phyloP scores from a whole-genome alignment of 208 protist species.

The Kentomonas sorsogonicus region DNA sequence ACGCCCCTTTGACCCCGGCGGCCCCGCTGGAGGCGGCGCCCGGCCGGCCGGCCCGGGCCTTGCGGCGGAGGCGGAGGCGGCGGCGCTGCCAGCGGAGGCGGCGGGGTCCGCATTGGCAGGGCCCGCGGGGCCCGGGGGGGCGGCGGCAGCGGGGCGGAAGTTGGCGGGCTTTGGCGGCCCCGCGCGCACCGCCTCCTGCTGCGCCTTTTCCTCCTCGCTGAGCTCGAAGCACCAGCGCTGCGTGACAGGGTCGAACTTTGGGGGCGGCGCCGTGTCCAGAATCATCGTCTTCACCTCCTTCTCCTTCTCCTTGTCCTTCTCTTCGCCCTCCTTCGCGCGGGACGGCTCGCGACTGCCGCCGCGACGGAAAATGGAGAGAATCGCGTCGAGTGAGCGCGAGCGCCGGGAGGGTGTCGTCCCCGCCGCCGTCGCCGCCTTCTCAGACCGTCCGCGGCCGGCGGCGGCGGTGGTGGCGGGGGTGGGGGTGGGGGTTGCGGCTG shows the following conservation, averaged over 20 bases:
- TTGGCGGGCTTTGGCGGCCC: conserved; percentile 55
- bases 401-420: conserved; percentile 17
- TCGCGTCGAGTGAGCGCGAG: conserved; percentile 52
- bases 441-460: conserved; percentile 4
- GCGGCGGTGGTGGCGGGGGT: conserved; percentile 4
- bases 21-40: conserved; percentile 16
- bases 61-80: not conserved
- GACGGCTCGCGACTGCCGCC: conserved; percentile 24
- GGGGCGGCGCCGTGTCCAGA: conserved; percentile 72
- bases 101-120: conserved; percentile 5
- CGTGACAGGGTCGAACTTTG: conserved; percentile 65
- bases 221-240: conserved; percentile 77
- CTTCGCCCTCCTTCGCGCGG: conserved; percentile 6
- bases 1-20: conserved; percentile 14
- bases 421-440: not conserved
- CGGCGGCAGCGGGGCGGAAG: not conserved
- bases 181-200: conserved; percentile 43
- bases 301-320: conserved; percentile 34
- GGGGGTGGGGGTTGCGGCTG: conserved; percentile 11
- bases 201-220: conserved; percentile 78
- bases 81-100: not conserved
- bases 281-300: conserved; percentile 86
- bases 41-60: not conserved
- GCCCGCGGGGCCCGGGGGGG: conserved; percentile 12
- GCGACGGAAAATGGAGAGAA: conserved; percentile 46